Evolutionary conservation across 805 yeast species (phyloP).

Genomic region (Pichia membranifaciens): DNA sequence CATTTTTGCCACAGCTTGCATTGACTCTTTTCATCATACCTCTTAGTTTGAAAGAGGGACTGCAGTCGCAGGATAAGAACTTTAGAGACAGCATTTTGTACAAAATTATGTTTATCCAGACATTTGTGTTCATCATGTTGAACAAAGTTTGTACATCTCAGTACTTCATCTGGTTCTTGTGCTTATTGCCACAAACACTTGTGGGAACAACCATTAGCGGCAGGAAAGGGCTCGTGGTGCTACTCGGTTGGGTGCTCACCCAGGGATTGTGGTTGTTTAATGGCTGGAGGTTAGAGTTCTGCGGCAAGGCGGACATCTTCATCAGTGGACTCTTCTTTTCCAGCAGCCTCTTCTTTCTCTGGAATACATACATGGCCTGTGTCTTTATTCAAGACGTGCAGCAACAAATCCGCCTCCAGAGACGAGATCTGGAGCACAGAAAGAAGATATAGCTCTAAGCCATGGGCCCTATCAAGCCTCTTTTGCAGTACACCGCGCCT

Average conservation of each 20-base stretch:
- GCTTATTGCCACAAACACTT: slow-evolving; percentile 71
- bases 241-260: slow-evolving; percentile 57
- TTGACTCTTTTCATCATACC: slow-evolving; percentile 55
- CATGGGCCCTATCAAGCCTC: too few relatives aligned
- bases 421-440: too few relatives aligned
- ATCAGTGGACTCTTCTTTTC: slow-evolving; percentile 23
- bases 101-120: slow-evolving; percentile 64
- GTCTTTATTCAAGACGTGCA: slow-evolving; percentile 19
- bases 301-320: slow-evolving; percentile 44
- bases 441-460: too few relatives aligned
- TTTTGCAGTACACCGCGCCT: too few relatives aligned
- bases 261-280: slow-evolving; percentile 76
- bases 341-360: slow-evolving; percentile 22
- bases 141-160: slow-evolving; percentile 90
- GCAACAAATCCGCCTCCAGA: neutral
- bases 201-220: slow-evolving; percentile 37
- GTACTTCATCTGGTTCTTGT: slow-evolving; percentile 91
- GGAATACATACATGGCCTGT: slow-evolving; percentile 21
- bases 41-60: slow-evolving; percentile 29
- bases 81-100: slow-evolving; percentile 24
- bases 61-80: slow-evolving; percentile 24
- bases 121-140: slow-evolving; percentile 69
- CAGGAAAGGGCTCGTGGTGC: slow-evolving; percentile 36
- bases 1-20: slow-evolving; percentile 61
- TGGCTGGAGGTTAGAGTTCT: slow-evolving; percentile 77